Conservation (phyloP, 2,329 filamentous ascomycete genomes). For the Cercospora zeae-maydis region DNA sequence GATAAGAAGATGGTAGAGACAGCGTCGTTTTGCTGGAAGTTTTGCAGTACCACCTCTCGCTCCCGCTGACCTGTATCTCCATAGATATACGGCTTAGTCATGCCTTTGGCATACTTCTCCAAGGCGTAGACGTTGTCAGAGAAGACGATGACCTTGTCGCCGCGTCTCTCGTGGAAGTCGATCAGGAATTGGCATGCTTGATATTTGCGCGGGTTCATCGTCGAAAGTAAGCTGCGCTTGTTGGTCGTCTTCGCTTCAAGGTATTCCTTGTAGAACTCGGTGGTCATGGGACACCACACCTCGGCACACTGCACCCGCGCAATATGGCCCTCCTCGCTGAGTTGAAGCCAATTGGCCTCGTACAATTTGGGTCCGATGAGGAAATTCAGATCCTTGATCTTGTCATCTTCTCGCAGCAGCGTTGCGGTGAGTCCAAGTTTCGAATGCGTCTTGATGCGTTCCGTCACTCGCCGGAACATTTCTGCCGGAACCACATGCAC, state of each 20-base stretch:
- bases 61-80: conserved; percentile 83
- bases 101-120: conserved; percentile 75
- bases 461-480: conserved; percentile 92
- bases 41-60: conserved; percentile 80
- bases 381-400: conserved; percentile 96
- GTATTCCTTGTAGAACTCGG: conserved; percentile 96
- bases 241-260: conserved; percentile 62
- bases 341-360: conserved; percentile 98
- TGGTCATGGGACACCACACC: conserved; percentile 99
- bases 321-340: conserved; percentile 94
- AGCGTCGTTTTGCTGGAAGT: conserved; percentile 87
- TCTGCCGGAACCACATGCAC: conserved; percentile 96
- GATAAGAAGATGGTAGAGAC: conserved; percentile 94
- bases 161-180: conserved; percentile 89
- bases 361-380: conserved; percentile 96
- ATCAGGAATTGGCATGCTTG: conserved; percentile 98
- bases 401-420: conserved; percentile 91
- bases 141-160: conserved; percentile 98
- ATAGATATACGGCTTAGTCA: conserved; percentile 86
- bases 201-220: conserved; percentile 97
- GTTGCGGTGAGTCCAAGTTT: conserved; percentile 95
- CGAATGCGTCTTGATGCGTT: conserved; percentile 87
- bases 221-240: conserved; percentile 71
- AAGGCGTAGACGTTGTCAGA: conserved; percentile 96
- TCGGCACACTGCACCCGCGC: conserved; percentile 96